Evolutionary conservation across 805 yeast genomes (phyloP).

Genomic region (Kluyveromyces lactis): DNA sequence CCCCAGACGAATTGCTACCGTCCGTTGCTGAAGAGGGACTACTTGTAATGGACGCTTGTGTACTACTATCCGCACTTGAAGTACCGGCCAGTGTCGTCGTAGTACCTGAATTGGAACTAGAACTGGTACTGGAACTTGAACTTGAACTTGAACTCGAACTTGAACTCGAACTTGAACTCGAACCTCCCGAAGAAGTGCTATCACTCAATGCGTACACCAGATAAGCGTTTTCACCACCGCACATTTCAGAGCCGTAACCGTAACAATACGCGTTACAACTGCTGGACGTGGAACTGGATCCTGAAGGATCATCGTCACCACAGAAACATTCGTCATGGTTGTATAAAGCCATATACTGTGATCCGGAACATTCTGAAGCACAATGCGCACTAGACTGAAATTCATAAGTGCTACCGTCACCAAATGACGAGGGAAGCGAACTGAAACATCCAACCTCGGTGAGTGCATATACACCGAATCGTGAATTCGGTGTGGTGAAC

Average conservation of each 20-base stretch:
- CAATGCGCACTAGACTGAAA: constrained; percentile 27
- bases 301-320: constrained; percentile 19
- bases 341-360: constrained; percentile 24
- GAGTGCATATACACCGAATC: constrained; percentile 10
- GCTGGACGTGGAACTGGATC: constrained; percentile 10
- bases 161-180: background rate
- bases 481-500: too few species aligned
- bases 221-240: constrained; percentile 53
- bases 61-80: too few species aligned
- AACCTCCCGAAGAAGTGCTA: background rate
- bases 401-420: constrained; percentile 14
- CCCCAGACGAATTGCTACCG: constrained; percentile 14
- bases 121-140: background rate
- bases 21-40: constrained; percentile 17
- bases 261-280: constrained; percentile 35
- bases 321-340: constrained; percentile 27
- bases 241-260: constrained; percentile 50
- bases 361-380: constrained; percentile 15
- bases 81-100: constrained; percentile 5
- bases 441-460: constrained; percentile 21
- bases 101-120: constrained; percentile 1
- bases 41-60: constrained; percentile 12
- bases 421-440: constrained; percentile 24
- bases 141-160: background rate
- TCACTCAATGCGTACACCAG: constrained; percentile 33